These are phyloP conservation scores for Luvunga scandens DNA, from an alignment of 345 rosid genomes.

Conservation along the genomic window DNA sequence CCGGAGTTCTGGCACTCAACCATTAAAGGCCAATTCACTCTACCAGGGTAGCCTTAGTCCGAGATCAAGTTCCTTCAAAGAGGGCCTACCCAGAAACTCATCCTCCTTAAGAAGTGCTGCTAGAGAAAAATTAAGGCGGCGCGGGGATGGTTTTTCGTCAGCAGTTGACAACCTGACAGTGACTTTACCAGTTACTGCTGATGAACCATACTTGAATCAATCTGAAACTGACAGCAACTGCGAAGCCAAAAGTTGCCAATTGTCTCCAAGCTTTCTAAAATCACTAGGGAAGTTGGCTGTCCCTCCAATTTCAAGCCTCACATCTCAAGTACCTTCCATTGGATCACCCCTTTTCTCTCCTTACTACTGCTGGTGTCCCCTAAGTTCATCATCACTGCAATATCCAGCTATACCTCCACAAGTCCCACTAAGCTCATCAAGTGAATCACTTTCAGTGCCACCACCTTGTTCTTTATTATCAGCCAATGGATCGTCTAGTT, in stretches of 20 bases:
- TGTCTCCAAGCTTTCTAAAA: constrained; percentile 36
- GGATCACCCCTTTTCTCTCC: constrained; percentile 67
- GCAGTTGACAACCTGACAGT: constrained; percentile 37
- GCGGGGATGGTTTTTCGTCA: constrained; percentile 55
- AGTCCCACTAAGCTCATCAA: constrained; percentile 32
- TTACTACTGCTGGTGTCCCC: constrained; percentile 91
- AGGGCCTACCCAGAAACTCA: constrained; percentile 47
- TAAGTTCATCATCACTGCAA: constrained; percentile 47
- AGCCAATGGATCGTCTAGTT: constrained; percentile 40
- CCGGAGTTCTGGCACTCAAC: constrained; percentile 45
- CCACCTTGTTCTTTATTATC: constrained; percentile 67
- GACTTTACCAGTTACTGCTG: constrained; percentile 31
- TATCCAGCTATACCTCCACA: constrained; percentile 33
- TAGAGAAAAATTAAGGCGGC: constrained; percentile 63
- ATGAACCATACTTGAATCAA: constrained; percentile 25
- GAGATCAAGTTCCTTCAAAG: constrained; percentile 77
- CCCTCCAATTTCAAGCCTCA: constrained; percentile 31
- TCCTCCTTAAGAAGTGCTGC: constrained; percentile 48
- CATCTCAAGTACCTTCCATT: constrained; percentile 36
- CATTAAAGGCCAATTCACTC: constrained; percentile 38
- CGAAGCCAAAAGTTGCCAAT: constrained; percentile 23
- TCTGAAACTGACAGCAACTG: constrained; percentile 27
- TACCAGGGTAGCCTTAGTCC: constrained; percentile 82
- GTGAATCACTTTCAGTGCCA: constrained; percentile 56
- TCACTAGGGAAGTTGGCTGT: constrained; percentile 36